Evolutionary conservation across 305 asterid genomes (phyloP).

Genomic region (Solanum hybrid): DNA sequence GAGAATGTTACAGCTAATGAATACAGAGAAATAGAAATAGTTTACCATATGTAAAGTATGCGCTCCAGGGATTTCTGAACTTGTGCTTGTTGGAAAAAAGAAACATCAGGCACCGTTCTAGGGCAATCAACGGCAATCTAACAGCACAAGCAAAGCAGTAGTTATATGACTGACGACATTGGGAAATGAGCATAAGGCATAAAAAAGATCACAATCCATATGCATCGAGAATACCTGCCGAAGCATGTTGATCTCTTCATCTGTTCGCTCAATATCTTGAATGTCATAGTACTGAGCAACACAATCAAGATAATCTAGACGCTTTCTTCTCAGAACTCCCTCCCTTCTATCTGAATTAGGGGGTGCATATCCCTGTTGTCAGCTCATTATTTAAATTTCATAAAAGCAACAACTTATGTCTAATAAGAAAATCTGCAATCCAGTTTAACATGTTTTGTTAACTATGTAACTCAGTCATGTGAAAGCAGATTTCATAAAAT

Average conservation of each 20-base stretch:
- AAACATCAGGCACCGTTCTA: constrained; percentile 86
- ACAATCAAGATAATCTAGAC: constrained; percentile 82
- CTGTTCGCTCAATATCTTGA: constrained; percentile 78
- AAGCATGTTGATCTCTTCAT: constrained; percentile 90
- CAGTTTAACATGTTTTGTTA: background rate
- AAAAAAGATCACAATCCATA: background rate
- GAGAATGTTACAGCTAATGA: background rate
- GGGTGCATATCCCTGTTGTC: constrained; percentile 99
- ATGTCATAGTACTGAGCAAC: constrained; percentile 83
- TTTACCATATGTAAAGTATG: constrained; percentile 79
- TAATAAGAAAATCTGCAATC: background rate
- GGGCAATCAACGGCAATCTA: constrained; percentile 95
- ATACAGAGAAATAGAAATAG: background rate
- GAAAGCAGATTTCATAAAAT: no score
- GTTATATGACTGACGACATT: constrained; percentile 4
- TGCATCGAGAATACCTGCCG: constrained; percentile 57
- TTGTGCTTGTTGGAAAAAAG: constrained; percentile 83
- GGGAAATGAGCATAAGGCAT: constrained; percentile 8
- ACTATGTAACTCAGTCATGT: background rate
- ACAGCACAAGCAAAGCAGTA: constrained; percentile 2
- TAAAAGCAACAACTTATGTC: constrained; percentile 12
- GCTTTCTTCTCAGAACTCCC: constrained; percentile 81
- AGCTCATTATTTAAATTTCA: constrained; percentile 49
- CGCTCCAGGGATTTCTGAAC: constrained; percentile 90
- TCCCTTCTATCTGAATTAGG: constrained; percentile 99